phyloP scores from a whole-genome alignment of 306 rosid genomes.

The Begonia loranthoides region DNA sequence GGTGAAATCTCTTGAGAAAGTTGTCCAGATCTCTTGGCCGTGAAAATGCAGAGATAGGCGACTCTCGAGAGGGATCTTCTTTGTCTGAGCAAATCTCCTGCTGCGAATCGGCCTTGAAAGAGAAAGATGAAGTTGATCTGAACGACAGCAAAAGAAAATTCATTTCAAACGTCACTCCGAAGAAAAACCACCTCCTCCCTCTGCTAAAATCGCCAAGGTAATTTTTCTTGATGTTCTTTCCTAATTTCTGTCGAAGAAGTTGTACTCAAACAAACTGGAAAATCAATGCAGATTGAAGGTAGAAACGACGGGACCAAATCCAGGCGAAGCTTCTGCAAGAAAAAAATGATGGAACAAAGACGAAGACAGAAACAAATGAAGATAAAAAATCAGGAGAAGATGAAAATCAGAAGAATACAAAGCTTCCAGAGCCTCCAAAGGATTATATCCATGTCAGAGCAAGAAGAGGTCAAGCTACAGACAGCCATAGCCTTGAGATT shows the following conservation, averaged over 20 bases:
- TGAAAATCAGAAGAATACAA: too few species aligned
- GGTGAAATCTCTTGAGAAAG: too few species aligned
- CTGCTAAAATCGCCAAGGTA: conserved; percentile 21
- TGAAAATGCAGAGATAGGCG: conserved; percentile 30
- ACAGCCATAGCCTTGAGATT: conserved; percentile 92
- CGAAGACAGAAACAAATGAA: too few species aligned
- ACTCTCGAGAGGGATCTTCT: conserved; percentile 44
- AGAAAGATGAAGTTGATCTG: conserved; percentile 3
- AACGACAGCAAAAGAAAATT: conserved; percentile 32
- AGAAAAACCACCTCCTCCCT: background rate
- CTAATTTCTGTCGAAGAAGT: background rate
- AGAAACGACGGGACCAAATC: conserved; percentile 21
- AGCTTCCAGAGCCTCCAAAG: conserved; percentile 59
- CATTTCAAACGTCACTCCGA: conserved; percentile 18
- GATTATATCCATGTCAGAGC: conserved; percentile 92
- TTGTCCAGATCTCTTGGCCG: conserved; percentile 30
- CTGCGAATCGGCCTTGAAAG: conserved; percentile 21
- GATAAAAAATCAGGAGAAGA: too few species aligned
- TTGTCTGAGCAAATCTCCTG: conserved; percentile 39
- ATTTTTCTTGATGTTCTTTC: background rate
- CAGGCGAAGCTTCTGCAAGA: conserved; percentile 21
- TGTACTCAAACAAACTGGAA: too few species aligned
- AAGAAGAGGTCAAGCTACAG: conserved; percentile 93
- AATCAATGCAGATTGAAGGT: conserved; percentile 13
- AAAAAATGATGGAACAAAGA: conserved; percentile 22